Conservation (phyloP, 495 filamentous ascomycete species). For the Lindgomyces ingoldianus region DNA sequence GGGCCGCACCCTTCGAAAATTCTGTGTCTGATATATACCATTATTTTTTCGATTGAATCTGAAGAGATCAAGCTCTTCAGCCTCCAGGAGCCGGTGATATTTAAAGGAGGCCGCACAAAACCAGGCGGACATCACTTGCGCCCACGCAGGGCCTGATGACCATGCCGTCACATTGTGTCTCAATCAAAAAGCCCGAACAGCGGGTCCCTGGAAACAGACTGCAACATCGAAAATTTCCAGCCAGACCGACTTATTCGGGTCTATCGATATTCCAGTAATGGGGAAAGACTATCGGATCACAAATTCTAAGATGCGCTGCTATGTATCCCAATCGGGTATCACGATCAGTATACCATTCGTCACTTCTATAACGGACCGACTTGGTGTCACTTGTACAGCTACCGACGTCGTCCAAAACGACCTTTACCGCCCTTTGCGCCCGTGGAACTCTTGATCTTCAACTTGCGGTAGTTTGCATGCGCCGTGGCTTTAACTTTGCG, state of each 20-base stretch:
- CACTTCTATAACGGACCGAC: background rate
- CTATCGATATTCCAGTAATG: too few species aligned
- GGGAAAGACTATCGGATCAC: too few species aligned
- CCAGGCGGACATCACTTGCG: background rate
- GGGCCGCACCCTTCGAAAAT: slow-evolving; percentile 30
- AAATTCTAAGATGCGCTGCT: too few species aligned
- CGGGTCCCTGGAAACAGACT: too few species aligned
- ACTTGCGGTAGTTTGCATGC: slow-evolving; percentile 36
- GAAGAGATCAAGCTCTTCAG: background rate
- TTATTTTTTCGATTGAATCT: slow-evolving; percentile 3
- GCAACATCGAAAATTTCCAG: too few species aligned
- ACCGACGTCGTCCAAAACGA: slow-evolving; percentile 31
- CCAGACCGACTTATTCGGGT: too few species aligned
- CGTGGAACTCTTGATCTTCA: slow-evolving; percentile 36
- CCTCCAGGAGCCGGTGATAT: background rate
- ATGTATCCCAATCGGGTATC: background rate
- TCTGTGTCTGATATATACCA: slow-evolving; percentile 26
- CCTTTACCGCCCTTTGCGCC: slow-evolving; percentile 26
- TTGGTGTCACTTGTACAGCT: background rate
- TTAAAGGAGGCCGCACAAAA: slow-evolving; percentile 3
- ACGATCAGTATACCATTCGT: background rate
- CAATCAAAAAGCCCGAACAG: too few species aligned
- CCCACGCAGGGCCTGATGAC: too few species aligned
- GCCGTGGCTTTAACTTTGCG: slow-evolving; percentile 31
- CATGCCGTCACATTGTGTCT: slow-evolving; percentile 18